Base-by-base conservation (phyloP, 441 rosid genomes). In the Pelargonium cotyledonis region DNA sequence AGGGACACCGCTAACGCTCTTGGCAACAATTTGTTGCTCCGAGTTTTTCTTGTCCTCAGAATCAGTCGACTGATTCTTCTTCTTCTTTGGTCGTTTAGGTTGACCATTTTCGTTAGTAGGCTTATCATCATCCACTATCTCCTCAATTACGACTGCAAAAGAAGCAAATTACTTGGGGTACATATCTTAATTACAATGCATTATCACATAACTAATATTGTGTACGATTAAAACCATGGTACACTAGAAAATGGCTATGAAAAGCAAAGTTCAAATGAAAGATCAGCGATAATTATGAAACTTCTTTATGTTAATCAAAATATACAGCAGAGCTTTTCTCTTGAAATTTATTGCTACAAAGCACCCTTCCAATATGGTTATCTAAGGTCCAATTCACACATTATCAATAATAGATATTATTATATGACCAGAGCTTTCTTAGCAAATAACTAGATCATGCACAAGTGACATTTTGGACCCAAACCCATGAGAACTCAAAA, bases 141-240 rank as follows among this genome's bases (percentile, higher is more conserved):
- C 99, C 90, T 95, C 96, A 70, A 92, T 95, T 35, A 92, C 90
- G 79, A 95, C 99, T 92, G 69, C 51, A 78, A 70, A 10, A 16
- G 58, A 46, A 53, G 6, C 38, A 23, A 63, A 43, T 26, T 29
- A 29, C 61, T 66, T 19, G 63, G 49, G 18, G 67, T 31, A 66
- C 12, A 15, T 31, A 18, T 15, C 11, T 46, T 1, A 9, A 21
- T 26, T 16, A 21, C 14, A 7, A 55, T 16, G 7, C 5, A 53
- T 18, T 49, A 29, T 68, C 35, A 57, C 29, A 46, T 41, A 26
- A 38, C 8, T 3, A 12, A 57, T 8, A 16, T 43, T 31, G 38
- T 31, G 38, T 31, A 31, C 4, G 38, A 31, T 3, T 31, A 31
- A 31, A 31, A 31, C 38, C 38, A 3, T 3, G 38, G 38, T 31